Evolutionary conservation across 805 yeast genomes (phyloP).

Genomic region (Dipodascopsis tothii): DNA sequence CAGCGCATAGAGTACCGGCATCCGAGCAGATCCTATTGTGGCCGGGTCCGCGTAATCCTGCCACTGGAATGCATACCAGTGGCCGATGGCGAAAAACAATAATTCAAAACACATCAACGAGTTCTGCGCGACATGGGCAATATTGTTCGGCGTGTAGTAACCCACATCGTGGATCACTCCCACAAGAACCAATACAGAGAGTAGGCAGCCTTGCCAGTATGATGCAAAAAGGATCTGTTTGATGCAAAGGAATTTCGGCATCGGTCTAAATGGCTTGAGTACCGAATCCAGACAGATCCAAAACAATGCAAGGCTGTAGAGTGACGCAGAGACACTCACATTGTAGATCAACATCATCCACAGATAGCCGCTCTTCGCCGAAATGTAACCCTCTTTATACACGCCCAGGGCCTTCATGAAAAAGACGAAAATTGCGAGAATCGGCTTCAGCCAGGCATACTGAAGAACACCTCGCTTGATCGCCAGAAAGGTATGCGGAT

Average conservation of each 20-base stretch:
- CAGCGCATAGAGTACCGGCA: constrained; percentile 55
- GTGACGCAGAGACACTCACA: constrained; percentile 67
- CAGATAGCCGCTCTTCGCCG: constrained; percentile 45
- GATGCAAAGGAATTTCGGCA: constrained; percentile 80
- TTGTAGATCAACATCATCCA: constrained; percentile 70
- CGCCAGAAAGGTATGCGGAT: constrained; percentile 67
- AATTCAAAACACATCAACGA: constrained; percentile 74
- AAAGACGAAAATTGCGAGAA: constrained; percentile 54
- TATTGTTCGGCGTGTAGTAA: constrained; percentile 30
- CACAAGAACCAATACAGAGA: constrained; percentile 36
- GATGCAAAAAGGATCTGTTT: constrained; percentile 91
- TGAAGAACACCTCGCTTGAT: constrained; percentile 84
- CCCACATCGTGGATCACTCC: constrained; percentile 32
- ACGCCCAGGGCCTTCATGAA: constrained; percentile 42
- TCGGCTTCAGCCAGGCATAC: constrained; percentile 90
- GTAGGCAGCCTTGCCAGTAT: constrained; percentile 86
- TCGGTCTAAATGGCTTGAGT: constrained; percentile 70
- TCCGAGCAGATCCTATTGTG: constrained; percentile 63
- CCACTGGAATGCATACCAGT: constrained; percentile 77
- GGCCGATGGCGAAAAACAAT: constrained; percentile 80
- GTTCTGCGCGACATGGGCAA: constrained; percentile 64
- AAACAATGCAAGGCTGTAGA: constrained; percentile 79
- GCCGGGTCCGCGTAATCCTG: constrained; percentile 54
- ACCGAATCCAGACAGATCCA: constrained; percentile 86
- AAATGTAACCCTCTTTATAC: constrained; percentile 46